A percentile compares a stretch with the other conserved stretches of the same genome.
Conservation (phyloP, 2,329 filamentous ascomycete species). For the Trichoderma koningii region DNA sequence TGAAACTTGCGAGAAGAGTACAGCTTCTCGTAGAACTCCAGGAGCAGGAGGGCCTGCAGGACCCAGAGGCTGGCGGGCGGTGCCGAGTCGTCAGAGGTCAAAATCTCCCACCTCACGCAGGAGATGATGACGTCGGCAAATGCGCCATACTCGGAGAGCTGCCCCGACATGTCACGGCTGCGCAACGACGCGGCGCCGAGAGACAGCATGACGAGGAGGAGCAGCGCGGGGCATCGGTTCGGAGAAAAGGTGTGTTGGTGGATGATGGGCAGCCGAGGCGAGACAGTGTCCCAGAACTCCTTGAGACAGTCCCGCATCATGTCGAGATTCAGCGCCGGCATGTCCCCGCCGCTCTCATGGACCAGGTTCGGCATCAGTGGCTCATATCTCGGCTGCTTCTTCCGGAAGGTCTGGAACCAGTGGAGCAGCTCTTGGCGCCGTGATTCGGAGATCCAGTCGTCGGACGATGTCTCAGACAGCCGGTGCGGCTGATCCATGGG, state of each 20-base stretch:
- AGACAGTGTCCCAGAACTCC: constrained; percentile 87
- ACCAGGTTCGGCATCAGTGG: constrained; percentile 40
- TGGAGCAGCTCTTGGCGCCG: constrained; percentile 49
- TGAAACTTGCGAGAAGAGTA: constrained; percentile 80
- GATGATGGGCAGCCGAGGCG: constrained; percentile 82
- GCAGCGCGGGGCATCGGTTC: constrained; percentile 73
- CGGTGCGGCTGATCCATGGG: constrained; percentile 48
- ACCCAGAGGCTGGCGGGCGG: constrained; percentile 87
- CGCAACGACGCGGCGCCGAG: constrained; percentile 81
- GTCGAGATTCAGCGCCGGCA: constrained; percentile 63
- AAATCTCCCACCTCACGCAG: constrained; percentile 78
- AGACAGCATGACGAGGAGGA: constrained; percentile 80
- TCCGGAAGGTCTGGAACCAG: constrained; percentile 48
- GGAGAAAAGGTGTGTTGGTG: constrained; percentile 85
- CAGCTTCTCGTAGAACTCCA: constrained; percentile 93
- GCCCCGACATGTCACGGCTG: constrained; percentile 60
- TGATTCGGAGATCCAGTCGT: constrained; percentile 49
- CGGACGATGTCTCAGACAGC: constrained; percentile 41
- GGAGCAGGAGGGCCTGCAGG: constrained; percentile 77
- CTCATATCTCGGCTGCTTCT: constrained; percentile 47
- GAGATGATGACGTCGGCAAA: constrained; percentile 64
- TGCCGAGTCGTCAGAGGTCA: constrained; percentile 77
- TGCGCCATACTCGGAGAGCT: constrained; percentile 46
- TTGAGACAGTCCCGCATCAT: constrained; percentile 84
- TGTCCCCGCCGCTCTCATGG: constrained; percentile 46